These are phyloP conservation scores for Elongisporangium undulatum DNA, from an alignment of 352 stramenopile genomes.

Conservation along the genomic window DNA sequence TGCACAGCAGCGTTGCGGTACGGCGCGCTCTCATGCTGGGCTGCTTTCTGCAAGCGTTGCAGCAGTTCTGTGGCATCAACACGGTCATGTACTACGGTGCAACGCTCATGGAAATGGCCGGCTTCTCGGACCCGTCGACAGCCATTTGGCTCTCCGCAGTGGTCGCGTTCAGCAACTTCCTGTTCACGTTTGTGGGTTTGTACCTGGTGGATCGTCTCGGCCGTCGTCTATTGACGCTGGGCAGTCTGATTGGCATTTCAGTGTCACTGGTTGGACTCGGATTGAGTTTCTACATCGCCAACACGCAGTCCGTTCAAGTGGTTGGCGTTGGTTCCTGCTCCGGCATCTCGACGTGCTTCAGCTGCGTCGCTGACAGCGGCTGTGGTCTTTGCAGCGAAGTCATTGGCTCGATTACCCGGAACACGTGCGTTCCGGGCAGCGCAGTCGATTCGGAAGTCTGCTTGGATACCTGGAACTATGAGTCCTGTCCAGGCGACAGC, in stretches of 20 bases:
- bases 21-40: slow-evolving; percentile 44
- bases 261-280: slow-evolving; percentile 37
- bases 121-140: slow-evolving; percentile 60
- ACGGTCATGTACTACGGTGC: slow-evolving; percentile 87
- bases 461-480: slow-evolving; percentile 25
- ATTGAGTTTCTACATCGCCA: slow-evolving; percentile 35
- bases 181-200: slow-evolving; percentile 63
- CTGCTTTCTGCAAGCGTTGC: slow-evolving; percentile 54
- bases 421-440: slow-evolving; percentile 25
- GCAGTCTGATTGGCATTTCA: slow-evolving; percentile 38
- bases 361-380: slow-evolving; percentile 50
- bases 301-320: slow-evolving; percentile 22
- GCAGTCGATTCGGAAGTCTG: slow-evolving; percentile 1
- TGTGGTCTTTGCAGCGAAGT: slow-evolving; percentile 44
- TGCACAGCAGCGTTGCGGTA: slow-evolving; percentile 26
- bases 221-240: slow-evolving; percentile 37
- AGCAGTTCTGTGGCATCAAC: slow-evolving; percentile 83
- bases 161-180: slow-evolving; percentile 69
- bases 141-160: slow-evolving; percentile 79
- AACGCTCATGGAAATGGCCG: slow-evolving; percentile 80
- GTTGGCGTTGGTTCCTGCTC: slow-evolving; percentile 21
- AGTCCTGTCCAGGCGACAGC: slow-evolving; percentile 43
- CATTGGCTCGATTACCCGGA: slow-evolving; percentile 5
- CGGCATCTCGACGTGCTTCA: slow-evolving; percentile 47
- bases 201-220: slow-evolving; percentile 50